Base-by-base conservation (phyloP, 2,329 filamentous ascomycete genomes). In the Aspergillus pseudoterreus region DNA sequence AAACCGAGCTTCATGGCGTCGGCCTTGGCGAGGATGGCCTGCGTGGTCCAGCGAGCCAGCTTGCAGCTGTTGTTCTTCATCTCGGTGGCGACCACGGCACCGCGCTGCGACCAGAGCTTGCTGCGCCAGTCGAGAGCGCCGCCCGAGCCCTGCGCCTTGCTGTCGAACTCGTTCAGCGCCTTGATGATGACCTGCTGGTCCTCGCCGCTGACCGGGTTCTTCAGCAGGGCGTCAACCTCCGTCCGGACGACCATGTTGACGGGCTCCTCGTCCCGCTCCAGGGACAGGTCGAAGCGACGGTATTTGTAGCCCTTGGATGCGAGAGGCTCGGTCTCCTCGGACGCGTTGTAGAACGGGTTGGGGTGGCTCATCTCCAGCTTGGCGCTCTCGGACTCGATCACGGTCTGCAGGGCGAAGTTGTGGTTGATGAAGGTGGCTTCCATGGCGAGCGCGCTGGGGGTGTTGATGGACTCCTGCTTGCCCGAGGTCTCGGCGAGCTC, bases 31-130 rank as follows among this genome's bases (percentile, higher is more conserved):
- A 99, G 84, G 68, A 99, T 96, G 68, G 88, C 90, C 80, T 99
- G 94, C 41, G 92, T 90, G 30, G 94, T 96, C 94, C 94, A 99
- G 71, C 94, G 82, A 52, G 94, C 94, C 57, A 99, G 86, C 81
- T 99, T 99, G 87, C 90, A 95, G 69, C 86, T 91, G 83, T 99
- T 99, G 84, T 99, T 99, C 89, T 99, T 99, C 94, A 99, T 99
- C 80, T 99, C 94, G 11, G 94, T 99, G 17, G 94, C 94, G 22
- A 99, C 88, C 41, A 99, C 92, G 51, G 94, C 94, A 84, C 94
- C 94, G 66, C 94, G 88, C 79, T 96, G 92, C 64, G 86, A 90
- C 58, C 89, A 88, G 54, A 99, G 83, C 83, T 99, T 99, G 62
- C 86, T 87, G 71, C 94, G 84, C 94, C 94, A 99, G 82, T 99